Base-by-base conservation (phyloP, 306 rosid species). In the Corylus americana region DNA sequence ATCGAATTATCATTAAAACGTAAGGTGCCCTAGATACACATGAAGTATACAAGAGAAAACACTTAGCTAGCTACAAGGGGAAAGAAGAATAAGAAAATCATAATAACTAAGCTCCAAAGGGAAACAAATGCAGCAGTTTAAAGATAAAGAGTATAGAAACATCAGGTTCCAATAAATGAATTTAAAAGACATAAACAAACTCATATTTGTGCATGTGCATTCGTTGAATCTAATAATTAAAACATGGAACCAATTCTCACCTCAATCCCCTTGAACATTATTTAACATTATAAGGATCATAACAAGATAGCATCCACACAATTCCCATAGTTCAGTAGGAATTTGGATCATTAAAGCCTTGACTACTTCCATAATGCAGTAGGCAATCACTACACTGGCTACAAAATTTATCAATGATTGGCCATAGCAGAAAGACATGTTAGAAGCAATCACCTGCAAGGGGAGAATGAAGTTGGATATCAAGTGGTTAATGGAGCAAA, bases 381-480 rank as follows among this genome's bases (percentile, higher is more conserved):
- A 9, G 55, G 35, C 22, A 57, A 20, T 20, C 11, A 47, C 42
- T 48, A 47, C 50, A 27, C 27, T 18, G 22, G 11, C 18, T 16
- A 67, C 18, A 14, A 39, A 66, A 48, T 11, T 42, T 53, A 70
- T 48, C 44, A 53, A 64, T 71, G 70, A 76, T 70, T 74, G 55
- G 37, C 64, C 27, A 72, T 44, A 20, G n/a, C 55, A 73, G 62
- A n/a, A 67, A 44, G 57, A 29, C 18, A 55, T 53, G 54, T 61
- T 45, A n/a, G 71, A 25, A 54, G 72, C 71, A 72, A 80, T 66
- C 75, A 94, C 97, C 97, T 94, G 97, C 78, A 94, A 88, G 76
- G 98, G 98, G 84, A 94, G 97, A 84, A 94, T 91, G 86, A 94
- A 94, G 85, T 94, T 94, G 70, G 97, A 94, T 76, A 94, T 91